Percentiles rank a stretch among this genome's conserved stretches.
Evolutionary conservation across 2,329 filamentous ascomycete genomes (phyloP).

Genomic region (Neopestalotiopsis sp.): DNA sequence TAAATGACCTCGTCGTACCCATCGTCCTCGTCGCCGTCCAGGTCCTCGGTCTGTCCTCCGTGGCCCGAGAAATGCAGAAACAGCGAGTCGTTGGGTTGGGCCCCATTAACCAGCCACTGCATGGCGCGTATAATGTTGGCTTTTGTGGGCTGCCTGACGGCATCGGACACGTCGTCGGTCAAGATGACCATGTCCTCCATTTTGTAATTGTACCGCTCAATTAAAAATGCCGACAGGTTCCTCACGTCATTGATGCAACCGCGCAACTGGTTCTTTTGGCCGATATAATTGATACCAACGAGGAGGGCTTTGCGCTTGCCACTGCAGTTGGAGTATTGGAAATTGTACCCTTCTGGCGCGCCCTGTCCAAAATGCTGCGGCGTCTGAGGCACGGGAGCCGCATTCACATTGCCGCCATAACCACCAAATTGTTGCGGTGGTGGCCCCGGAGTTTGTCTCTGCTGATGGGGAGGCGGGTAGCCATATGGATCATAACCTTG

Average conservation of each 20-base stretch:
- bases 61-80: conserved; percentile 69
- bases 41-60: conserved; percentile 78
- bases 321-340: conserved; percentile 78
- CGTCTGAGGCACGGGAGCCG: conserved; percentile 46
- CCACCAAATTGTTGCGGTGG: conserved; percentile 17
- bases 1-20: conserved; percentile 86
- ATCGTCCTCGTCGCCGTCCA: conserved; percentile 81
- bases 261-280: conserved; percentile 71
- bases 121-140: conserved; percentile 36
- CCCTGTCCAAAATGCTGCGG: conserved; percentile 69
- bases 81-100: conserved; percentile 74
- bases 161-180: conserved; percentile 64
- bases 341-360: conserved; percentile 71
- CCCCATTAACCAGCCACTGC: conserved; percentile 75
- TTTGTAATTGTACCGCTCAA: conserved; percentile 71
- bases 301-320: conserved; percentile 75
- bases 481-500: conserved; percentile 50
- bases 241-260: conserved; percentile 84
- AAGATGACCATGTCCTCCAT: conserved; percentile 80
- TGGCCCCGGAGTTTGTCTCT: conserved; percentile 33
- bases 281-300: conserved; percentile 84
- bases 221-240: conserved; percentile 75
- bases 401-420: not conserved
- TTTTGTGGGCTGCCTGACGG: conserved; percentile 11
- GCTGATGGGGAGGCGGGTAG: conserved; percentile 33